Evolutionary conservation across 176 grass and related monocot genomes (phyloP).

Genomic region (Cymbopogon citratus): DNA sequence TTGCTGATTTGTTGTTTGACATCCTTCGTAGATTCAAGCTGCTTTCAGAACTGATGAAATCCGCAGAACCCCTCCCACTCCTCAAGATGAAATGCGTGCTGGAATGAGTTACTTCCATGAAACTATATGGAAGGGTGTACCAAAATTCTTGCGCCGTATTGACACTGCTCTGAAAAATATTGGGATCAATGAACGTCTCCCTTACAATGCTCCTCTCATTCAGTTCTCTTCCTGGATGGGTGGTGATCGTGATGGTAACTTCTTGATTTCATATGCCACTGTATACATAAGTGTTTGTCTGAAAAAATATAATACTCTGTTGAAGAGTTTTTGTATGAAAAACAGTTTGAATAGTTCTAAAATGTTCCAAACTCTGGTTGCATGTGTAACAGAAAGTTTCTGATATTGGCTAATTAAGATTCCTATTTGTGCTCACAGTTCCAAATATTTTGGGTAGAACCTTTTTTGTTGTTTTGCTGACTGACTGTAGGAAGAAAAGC

Average conservation of each 20-base stretch:
- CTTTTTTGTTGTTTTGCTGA: background rate
- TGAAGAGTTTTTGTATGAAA: background rate
- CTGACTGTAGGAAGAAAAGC: background rate
- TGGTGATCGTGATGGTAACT: conserved; percentile 96
- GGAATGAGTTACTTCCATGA: conserved; percentile 99
- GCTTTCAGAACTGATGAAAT: conserved; percentile 99
- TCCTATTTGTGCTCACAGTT: background rate
- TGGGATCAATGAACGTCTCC: conserved; percentile 86
- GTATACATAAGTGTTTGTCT: conserved; percentile 5
- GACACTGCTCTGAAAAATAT: conserved; percentile 96
- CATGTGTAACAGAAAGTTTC: background rate
- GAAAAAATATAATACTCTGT: background rate
- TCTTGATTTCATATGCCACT: conserved; percentile 25
- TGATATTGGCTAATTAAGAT: background rate
- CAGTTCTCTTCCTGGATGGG: conserved; percentile 99
- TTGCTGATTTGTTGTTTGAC: conserved; percentile 23
- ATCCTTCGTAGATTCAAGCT: conserved; percentile 69
- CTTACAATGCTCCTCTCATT: conserved; percentile 93
- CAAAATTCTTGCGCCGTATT: conserved; percentile 95
- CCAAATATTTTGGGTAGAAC: background rate
- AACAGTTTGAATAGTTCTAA: background rate
- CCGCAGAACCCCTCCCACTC: conserved; percentile 76
- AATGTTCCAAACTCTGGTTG: background rate
- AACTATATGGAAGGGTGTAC: conserved; percentile 97
- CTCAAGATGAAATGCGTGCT: conserved; percentile 97